Evolutionary conservation across 2,329 filamentous ascomycete species (phyloP).

Genomic region (Alternaria panax): DNA sequence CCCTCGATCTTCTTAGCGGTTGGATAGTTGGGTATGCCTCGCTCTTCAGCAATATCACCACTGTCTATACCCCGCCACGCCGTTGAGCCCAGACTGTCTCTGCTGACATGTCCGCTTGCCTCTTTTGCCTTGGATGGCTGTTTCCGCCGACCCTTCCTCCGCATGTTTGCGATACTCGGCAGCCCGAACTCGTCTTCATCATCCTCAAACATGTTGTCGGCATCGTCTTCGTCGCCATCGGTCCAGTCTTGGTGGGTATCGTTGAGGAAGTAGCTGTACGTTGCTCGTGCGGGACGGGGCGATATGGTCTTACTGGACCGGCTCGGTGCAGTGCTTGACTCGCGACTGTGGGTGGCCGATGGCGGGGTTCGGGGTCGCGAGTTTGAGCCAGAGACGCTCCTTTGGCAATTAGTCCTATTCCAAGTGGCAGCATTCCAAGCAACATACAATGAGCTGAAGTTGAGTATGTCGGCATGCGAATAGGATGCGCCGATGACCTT

Average conservation of each 20-base stretch:
- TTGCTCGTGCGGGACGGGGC: conserved; percentile 68
- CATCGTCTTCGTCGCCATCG: conserved; percentile 68
- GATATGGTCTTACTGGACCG: conserved; percentile 63
- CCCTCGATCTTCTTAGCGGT: conserved; percentile 88
- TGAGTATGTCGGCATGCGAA: conserved; percentile 93
- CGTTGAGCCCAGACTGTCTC: conserved; percentile 32
- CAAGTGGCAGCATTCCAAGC: background rate
- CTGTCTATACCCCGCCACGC: conserved; percentile 74
- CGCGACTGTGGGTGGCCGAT: conserved; percentile 64
- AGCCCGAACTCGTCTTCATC: conserved; percentile 96
- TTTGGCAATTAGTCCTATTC: conserved; percentile 43
- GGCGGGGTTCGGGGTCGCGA: conserved; percentile 79
- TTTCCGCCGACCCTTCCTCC: conserved; percentile 68
- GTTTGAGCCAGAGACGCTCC: conserved; percentile 67
- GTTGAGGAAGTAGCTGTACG: conserved; percentile 81
- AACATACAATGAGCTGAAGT: conserved; percentile 78
- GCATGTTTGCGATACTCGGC: conserved; percentile 90
- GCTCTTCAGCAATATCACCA: conserved; percentile 91
- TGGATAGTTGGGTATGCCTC: conserved; percentile 82
- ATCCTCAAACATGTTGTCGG: conserved; percentile 81
- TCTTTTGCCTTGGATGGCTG: conserved; percentile 55
- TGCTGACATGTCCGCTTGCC: conserved; percentile 43
- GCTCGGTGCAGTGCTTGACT: conserved; percentile 65
- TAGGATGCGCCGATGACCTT: conserved; percentile 93
- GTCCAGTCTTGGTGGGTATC: conserved; percentile 86